Conservation (phyloP, 78 protist species). For the Speleostelium caveatum region DNA sequence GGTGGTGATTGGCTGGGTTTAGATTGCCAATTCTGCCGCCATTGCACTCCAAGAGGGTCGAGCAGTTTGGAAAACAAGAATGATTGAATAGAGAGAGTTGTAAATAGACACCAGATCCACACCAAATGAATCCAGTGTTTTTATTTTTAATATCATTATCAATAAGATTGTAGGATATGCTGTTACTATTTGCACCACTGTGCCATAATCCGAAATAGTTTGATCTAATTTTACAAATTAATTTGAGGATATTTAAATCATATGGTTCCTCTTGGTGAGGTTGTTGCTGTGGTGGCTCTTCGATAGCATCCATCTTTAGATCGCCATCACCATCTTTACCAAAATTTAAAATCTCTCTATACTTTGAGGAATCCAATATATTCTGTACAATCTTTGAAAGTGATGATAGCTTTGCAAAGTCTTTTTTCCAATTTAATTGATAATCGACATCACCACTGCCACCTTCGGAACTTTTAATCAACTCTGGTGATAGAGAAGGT, state of each 20-base stretch:
- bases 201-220: slow-evolving; percentile 70
- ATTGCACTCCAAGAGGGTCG: slow-evolving; percentile 25
- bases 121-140: slow-evolving; percentile 7
- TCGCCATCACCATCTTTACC: slow-evolving; percentile 30
- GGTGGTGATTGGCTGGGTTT: neutral
- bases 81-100: slow-evolving; percentile 56
- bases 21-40: neutral
- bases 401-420: neutral
- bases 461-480: neutral
- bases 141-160: neutral
- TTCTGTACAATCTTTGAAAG: slow-evolving; percentile 9
- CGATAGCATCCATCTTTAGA: neutral
- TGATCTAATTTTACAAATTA: slow-evolving; percentile 45
- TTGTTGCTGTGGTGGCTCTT: slow-evolving; percentile 5
- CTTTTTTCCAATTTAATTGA: slow-evolving; percentile 9
- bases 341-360: neutral
- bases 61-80: slow-evolving; percentile 57
- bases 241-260: slow-evolving; percentile 34
- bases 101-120: slow-evolving; percentile 61
- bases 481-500: no score
- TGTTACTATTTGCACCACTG: neutral
- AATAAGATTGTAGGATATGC: neutral
- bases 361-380: neutral
- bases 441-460: neutral
- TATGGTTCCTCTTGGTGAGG: neutral